These are phyloP conservation scores for Selenicereus undatus DNA, from an alignment of 148 eudicot genomes.

Conservation along the genomic window DNA sequence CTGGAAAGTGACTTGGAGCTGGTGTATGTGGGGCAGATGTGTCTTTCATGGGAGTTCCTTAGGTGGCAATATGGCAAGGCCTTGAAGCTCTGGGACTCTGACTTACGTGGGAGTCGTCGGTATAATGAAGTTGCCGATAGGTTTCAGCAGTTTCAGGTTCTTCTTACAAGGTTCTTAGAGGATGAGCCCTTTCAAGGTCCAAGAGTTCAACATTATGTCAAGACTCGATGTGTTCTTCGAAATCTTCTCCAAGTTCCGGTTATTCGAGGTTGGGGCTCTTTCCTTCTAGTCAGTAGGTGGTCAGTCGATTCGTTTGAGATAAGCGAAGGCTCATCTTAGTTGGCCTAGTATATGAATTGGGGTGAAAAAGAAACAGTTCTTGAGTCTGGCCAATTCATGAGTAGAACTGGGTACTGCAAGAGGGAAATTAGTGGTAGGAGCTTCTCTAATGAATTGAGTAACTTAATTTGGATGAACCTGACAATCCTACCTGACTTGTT, in stretches of 20 bases:
- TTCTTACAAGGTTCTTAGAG: slow-evolving; percentile 71
- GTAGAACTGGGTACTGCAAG: too few species aligned
- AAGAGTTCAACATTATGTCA: slow-evolving; percentile 65
- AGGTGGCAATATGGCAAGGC: slow-evolving; percentile 93
- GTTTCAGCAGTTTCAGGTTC: slow-evolving; percentile 95
- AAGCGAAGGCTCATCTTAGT: too few species aligned
- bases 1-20: slow-evolving; percentile 68
- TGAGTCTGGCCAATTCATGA: too few species aligned
- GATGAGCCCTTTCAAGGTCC: slow-evolving; percentile 85
- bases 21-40: slow-evolving; percentile 90
- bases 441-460: too few species aligned
- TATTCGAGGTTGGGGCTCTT: slow-evolving; percentile 57
- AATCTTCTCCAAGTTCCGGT: slow-evolving; percentile 88
- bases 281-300: neutral
- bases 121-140: slow-evolving; percentile 85
- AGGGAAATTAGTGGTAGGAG: too few species aligned
- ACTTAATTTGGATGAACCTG: too few species aligned
- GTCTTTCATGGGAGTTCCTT: slow-evolving; percentile 93
- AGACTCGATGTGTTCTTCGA: slow-evolving; percentile 59
- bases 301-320: neutral
- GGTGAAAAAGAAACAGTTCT: too few species aligned
- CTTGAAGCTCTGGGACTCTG: slow-evolving; percentile 74
- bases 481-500: too few species aligned
- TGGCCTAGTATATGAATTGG: too few species aligned
- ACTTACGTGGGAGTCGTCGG: slow-evolving; percentile 42